Conservation (phyloP, 768 basidiomycete genomes). For the Psilocybe subaeruginosa region DNA sequence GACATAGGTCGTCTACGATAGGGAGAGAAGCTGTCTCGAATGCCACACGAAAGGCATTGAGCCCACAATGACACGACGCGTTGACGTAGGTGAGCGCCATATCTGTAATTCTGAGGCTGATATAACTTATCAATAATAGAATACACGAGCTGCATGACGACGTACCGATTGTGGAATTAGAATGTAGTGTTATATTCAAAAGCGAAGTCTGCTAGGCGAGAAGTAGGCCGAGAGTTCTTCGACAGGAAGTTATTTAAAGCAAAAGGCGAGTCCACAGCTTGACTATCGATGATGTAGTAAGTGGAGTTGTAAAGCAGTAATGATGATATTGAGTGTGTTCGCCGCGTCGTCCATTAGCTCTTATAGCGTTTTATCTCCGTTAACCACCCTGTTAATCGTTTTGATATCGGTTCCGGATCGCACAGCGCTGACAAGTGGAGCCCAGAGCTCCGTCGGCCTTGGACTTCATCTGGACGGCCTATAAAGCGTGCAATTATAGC, state of each 20-base stretch:
- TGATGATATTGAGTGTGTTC: not conserved
- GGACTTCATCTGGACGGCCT: not conserved
- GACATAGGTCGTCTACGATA: constrained; percentile 26
- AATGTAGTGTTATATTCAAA: no score
- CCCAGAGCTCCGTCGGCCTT: not conserved
- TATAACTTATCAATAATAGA: no score
- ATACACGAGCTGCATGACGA: no score
- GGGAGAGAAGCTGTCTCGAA: constrained; percentile 26
- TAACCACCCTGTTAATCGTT: not conserved
- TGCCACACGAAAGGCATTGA: constrained; percentile 28
- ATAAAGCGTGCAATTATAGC: not conserved
- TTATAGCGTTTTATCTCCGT: not conserved
- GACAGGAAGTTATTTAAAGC: not conserved
- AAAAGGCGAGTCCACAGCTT: not conserved
- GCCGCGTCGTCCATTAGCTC: not conserved
- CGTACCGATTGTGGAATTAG: no score
- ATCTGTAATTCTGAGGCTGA: no score
- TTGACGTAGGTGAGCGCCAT: constrained; percentile 25
- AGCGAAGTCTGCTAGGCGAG: no score
- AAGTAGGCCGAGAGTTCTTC: no score
- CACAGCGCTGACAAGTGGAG: not conserved
- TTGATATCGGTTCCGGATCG: not conserved
- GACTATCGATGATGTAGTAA: not conserved
- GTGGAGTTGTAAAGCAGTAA: not conserved
- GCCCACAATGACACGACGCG: constrained; percentile 29